Base-by-base conservation (phyloP, 2,329 filamentous ascomycete species). In the Huntiella moniliformis region DNA sequence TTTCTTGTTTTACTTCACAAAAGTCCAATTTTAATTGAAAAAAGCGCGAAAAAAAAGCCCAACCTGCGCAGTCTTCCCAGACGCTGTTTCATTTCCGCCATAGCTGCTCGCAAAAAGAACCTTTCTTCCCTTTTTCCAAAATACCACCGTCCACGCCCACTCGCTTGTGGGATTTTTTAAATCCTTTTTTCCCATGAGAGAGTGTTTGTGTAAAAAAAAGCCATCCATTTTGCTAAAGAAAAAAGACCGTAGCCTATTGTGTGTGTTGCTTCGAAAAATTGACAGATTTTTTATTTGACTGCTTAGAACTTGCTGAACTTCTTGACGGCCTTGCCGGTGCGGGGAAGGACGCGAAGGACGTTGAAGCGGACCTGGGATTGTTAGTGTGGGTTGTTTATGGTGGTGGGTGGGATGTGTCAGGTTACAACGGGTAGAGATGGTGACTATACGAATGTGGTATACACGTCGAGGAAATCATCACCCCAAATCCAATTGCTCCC, bases 251-350 rank as follows among this genome's bases (percentile, higher is more conserved):
- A 53, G 54, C 57, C 57, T 52, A 59, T 28, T 8, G 22, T 28
- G 22, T 28, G 22, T 58, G 58, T 57, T 63, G 58, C 63, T 67
- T 50, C 68, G 67, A 44, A 67, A 68, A 71, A 28, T 28, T 70
- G 66, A 67, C 67, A 68, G 54, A 61, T 40, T 44, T 49, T 51
- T 50, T 50, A 47, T 50, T 50, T 47, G 42, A 50, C 38, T 60
- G 61, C 61, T 79, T 94, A 98, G 77, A 98, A 98, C 78, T 98
- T 98, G 75, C 68, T 74, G 79, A 98, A 98, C 67, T 79, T 70
- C 86, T 98, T 98, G 68, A 95, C 86, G 60, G 77, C 71, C 81
- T 95, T 95, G 71, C 87, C 85, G 61, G 85, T 94, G 73, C 87
- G 80, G 70, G 88, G 88, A 62, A 96, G 82, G 61, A 98, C 91